A percentile compares a stretch with the other conserved stretches of the same genome.
phyloP scores from a whole-genome alignment of 1,139 yeast species.

The Taphrina betulina region DNA sequence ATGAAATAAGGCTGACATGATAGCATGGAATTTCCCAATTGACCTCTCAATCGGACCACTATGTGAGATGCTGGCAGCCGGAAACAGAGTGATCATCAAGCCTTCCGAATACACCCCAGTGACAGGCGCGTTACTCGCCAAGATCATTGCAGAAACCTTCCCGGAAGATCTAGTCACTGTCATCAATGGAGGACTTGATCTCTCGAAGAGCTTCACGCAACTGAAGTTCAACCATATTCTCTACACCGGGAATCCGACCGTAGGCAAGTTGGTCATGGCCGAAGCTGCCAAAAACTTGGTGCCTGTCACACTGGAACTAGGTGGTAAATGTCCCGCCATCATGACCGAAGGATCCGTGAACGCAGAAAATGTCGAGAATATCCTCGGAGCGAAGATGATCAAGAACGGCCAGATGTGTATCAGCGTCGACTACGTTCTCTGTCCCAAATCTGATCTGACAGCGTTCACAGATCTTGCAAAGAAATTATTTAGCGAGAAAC shows the following conservation, averaged over 20 bases:
- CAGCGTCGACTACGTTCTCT: slow-evolving; percentile 77
- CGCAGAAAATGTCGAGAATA: slow-evolving; percentile 55
- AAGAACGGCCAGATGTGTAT: slow-evolving; percentile 82
- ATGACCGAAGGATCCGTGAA: slow-evolving; percentile 67
- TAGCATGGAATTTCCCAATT: slow-evolving; percentile 79
- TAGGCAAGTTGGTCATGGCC: slow-evolving; percentile 73
- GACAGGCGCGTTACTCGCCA: slow-evolving; percentile 57
- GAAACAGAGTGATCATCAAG: slow-evolving; percentile 77
- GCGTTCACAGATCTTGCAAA: slow-evolving; percentile 50
- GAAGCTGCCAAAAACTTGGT: slow-evolving; percentile 84
- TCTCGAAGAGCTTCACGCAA: slow-evolving; percentile 41
- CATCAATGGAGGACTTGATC: slow-evolving; percentile 70
- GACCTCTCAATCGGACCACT: slow-evolving; percentile 63
- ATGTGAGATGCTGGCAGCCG: slow-evolving; percentile 80
- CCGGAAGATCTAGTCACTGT: slow-evolving; percentile 56
- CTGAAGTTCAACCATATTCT: slow-evolving; percentile 72
- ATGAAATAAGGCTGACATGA: too few relatives aligned
- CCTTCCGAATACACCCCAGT: slow-evolving; percentile 74
- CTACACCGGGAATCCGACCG: slow-evolving; percentile 77
- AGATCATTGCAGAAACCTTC: slow-evolving; percentile 49
- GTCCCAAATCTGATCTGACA: slow-evolving; percentile 56
- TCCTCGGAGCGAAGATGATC: slow-evolving; percentile 60
- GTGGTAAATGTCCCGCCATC: slow-evolving; percentile 79
- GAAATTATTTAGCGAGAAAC: slow-evolving; percentile 50
- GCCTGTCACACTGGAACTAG: slow-evolving; percentile 67